Evolutionary conservation across 768 basidiomycete species (phyloP), one percentile per base, ranked within the genome.

Genomic region (Phlebiopsis gigantea): DNA sequence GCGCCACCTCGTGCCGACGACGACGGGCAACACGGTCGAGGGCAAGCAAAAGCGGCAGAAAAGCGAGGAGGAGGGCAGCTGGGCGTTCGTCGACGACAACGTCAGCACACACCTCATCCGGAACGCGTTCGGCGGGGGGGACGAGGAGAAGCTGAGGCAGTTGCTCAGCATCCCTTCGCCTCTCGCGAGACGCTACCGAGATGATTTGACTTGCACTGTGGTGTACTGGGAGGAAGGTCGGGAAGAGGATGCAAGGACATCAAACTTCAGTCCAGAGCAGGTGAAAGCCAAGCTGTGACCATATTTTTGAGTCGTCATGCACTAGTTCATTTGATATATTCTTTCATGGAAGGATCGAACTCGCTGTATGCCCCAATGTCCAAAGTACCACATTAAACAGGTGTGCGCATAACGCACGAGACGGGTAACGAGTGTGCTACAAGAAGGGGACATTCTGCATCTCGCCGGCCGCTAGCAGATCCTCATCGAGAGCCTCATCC

Each of bases 101-200:
- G 65, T 90, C 55, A 80, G 87, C 58, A 83, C 88, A 39, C 93
- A 95, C 70, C 73, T 96, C 17, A 91, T 95, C 56, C 79, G 93
- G 59, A 96, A 96, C 66, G 90, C 93, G n/a, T 83, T 94, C 57
- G 91, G 91, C n/a, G 92, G 93, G 28, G 88, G 81, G 1, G 81
- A 94, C 65, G 75, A 79, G 53, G 65, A 56, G 46, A 70, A 71
- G 49, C 75, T 95, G 57, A 78, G 83, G 49, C 77, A 73, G 66
- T 59, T 83, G 55, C 72, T 93, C 65, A 93, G 90, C 69, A 93
- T 95, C 45, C 90, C 92, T n/a, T 76, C 88, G 5, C 90, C 90
- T 15, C 71, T 81, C 61, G 84, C 91, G 25, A 77, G 93, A 63
- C 76, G 87, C 54, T 88, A 83, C 67, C 78, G 93, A 44, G 93